phyloP scores from a whole-genome alignment of 202 grass and related monocot species.

The Zoysia matrella region DNA sequence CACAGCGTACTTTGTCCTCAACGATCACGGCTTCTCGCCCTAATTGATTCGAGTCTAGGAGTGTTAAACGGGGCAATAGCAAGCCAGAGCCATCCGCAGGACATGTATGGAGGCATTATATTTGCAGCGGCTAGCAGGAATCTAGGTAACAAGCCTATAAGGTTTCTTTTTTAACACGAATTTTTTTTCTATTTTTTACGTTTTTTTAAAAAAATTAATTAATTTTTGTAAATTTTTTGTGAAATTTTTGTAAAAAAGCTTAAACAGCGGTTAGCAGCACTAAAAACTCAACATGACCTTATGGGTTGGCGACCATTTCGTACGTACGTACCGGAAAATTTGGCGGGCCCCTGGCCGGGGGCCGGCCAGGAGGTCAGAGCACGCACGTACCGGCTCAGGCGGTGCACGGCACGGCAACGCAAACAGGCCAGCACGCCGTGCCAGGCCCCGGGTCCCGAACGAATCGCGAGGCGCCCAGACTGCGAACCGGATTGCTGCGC shows the following conservation, averaged over 20 bases:
- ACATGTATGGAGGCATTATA: neutral
- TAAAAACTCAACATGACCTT: no score
- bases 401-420: conserved; percentile 24
- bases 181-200: no score
- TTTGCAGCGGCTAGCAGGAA: conserved; percentile 44
- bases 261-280: no score
- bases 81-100: neutral
- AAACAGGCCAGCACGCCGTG: no score
- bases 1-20: no score
- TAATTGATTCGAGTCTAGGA: neutral
- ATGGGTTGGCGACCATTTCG: no score
- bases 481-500: neutral
- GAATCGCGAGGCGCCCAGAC: conserved; percentile 19
- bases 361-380: neutral
- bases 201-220: neutral
- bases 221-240: no score
- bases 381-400: conserved; percentile 23
- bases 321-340: no score
- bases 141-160: conserved; percentile 36
- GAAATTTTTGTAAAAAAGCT: no score
- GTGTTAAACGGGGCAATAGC: neutral
- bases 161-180: neutral
- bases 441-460: neutral
- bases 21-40: neutral
- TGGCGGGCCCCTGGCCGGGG: no score